Base-by-base conservation (phyloP, 106 monocot species). In the Acorus gramineus region DNA sequence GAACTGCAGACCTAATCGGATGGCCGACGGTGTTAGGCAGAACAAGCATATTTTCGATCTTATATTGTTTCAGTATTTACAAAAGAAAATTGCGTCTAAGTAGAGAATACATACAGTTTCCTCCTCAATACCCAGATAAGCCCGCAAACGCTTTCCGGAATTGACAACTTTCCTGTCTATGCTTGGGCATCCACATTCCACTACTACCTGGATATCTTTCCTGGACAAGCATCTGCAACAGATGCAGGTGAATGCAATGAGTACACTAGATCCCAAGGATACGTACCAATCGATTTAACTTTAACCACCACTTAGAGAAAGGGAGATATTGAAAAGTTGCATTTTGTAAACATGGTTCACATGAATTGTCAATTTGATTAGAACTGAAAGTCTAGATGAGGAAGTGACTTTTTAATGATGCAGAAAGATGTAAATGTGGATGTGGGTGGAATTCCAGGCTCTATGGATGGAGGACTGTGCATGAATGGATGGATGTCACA, bases 131-230 rank as follows among this genome's bases (percentile, higher is more conserved):
- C 90, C 87, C 14, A 96, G 78, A 80, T 82, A 71, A 79, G 90
- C 85, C 60, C 95, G 73, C 60, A 96, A 76, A 8, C 90, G 87
- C 74, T 96, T 96, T 56, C 80, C 86, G 11, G 95, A 96, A 72
- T 90, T 96, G 51, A 90, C 80, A 70, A 90, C 85, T 80, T 96
- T 96, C 60, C 90, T 78, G 59, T 96, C 95, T 58, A 78, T 60
- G 62, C 80, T 90, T 42, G 95, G 95, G 74, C 95, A 96, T 51
- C 95, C 95, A 72, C 54, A 82, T 69, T 63, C 71, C 42, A 71
- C 77, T 69, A 87, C 63, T 6, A 74, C 44, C n/a, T 83, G 71
- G 69, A 96, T 87, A 61, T 96, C 90, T 61, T 69, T 69, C 54
- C 85, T 78, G 1, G 90, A 83, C 4, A 96, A 73, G 76, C 76